phyloP scores from a whole-genome alignment of 768 basidiomycete species.

The Calocera cornea region DNA sequence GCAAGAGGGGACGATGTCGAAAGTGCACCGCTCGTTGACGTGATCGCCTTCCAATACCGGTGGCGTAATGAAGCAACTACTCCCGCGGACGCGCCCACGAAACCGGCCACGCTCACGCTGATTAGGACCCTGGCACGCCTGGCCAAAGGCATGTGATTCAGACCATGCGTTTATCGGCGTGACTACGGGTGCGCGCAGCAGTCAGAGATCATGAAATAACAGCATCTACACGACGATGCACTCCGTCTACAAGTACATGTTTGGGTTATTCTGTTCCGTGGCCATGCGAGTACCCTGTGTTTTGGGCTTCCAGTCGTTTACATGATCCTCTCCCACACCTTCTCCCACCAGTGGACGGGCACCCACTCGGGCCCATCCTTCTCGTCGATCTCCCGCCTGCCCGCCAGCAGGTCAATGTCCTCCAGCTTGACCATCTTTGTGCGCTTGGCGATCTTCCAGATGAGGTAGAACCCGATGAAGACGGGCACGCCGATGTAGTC shows the following conservation, averaged over 20 bases:
- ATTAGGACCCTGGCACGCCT: too few relatives aligned
- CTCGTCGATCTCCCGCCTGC: constrained; percentile 46
- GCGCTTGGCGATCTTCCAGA: constrained; percentile 33
- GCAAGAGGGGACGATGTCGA: background rate
- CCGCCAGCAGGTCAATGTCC: constrained; percentile 48
- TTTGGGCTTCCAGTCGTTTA: background rate
- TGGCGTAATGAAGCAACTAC: background rate
- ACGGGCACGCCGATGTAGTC: constrained; percentile 42
- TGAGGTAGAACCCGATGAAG: constrained; percentile 34
- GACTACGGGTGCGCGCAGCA: too few relatives aligned
- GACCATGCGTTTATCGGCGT: too few relatives aligned
- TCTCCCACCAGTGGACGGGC: background rate
- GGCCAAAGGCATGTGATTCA: too few relatives aligned
- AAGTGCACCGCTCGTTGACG: background rate
- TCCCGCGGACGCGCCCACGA: too few relatives aligned
- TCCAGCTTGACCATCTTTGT: constrained; percentile 29
- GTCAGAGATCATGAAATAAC: background rate
- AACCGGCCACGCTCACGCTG: too few relatives aligned
- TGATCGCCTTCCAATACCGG: background rate
- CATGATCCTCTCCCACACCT: background rate
- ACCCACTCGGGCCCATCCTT: constrained; percentile 33
- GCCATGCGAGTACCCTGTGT: background rate
- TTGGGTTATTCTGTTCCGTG: background rate
- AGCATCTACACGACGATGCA: background rate
- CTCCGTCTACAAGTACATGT: background rate